A percentile compares a stretch with the other conserved stretches of the same genome.
phyloP scores from a whole-genome alignment of 805 yeast species.

The Candida ponderosae region DNA sequence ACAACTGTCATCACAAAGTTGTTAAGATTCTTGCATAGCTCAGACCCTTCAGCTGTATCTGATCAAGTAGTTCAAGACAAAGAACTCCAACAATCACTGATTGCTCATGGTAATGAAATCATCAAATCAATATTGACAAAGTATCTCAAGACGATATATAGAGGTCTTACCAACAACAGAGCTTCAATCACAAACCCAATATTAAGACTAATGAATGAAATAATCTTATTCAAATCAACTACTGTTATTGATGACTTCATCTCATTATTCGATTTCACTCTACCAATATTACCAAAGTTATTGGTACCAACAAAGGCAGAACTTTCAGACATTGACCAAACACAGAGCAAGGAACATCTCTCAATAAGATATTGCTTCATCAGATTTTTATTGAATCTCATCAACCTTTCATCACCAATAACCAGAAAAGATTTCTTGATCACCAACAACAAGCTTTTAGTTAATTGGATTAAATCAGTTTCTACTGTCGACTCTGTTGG shows the following conservation, averaged over 20 bases:
- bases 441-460: slow-evolving; percentile 49
- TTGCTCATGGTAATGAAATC: slow-evolving; percentile 26
- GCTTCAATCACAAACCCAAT: slow-evolving; percentile 55
- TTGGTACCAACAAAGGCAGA: slow-evolving; percentile 46
- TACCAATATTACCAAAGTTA: slow-evolving; percentile 54
- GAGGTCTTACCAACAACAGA: slow-evolving; percentile 53
- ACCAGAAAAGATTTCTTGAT: slow-evolving; percentile 57
- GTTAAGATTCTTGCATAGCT: slow-evolving; percentile 15
- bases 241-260: slow-evolving; percentile 48
- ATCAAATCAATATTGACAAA: slow-evolving; percentile 46
- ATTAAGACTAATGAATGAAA: slow-evolving; percentile 45
- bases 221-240: slow-evolving; percentile 43
- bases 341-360: slow-evolving; percentile 25
- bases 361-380: slow-evolving; percentile 56
- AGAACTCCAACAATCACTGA: slow-evolving; percentile 2
- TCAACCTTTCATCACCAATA: slow-evolving; percentile 40
- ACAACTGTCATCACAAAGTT: slow-evolving; percentile 34
- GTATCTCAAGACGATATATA: slow-evolving; percentile 56
- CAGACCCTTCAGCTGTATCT: background rate
- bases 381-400: slow-evolving; percentile 49
- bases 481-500: slow-evolving; percentile 43
- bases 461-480: slow-evolving; percentile 61
- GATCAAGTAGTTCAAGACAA: background rate
- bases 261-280: slow-evolving; percentile 59
- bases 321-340: slow-evolving; percentile 25